Conservation (phyloP, 1,284 basidiomycete genomes). For the Microbotryomycetes sp. region DNA sequence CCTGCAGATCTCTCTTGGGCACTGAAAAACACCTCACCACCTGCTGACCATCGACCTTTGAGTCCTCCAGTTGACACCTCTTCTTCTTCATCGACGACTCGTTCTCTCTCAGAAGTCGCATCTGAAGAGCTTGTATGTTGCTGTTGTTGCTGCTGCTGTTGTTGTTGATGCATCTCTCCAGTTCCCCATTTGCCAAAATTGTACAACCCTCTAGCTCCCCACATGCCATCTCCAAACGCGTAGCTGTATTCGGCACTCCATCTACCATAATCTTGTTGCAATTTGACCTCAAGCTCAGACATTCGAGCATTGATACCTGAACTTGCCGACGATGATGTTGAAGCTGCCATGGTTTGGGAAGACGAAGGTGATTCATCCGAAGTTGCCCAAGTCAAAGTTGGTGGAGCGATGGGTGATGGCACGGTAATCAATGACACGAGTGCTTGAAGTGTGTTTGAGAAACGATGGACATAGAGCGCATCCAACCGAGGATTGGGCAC, state of each 20-base stretch:
- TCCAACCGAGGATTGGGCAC: slow-evolving; percentile 81
- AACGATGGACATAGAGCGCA: slow-evolving; percentile 75
- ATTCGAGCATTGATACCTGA: slow-evolving; percentile 30
- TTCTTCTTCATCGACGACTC: slow-evolving; percentile 18
- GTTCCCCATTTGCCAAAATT: slow-evolving; percentile 68
- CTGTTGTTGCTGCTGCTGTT: background rate
- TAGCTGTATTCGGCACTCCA: slow-evolving; percentile 94
- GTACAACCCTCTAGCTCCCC: slow-evolving; percentile 80
- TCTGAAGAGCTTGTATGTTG: too few species aligned
- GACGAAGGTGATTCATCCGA: slow-evolving; percentile 1
- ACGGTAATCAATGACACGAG: slow-evolving; percentile 49
- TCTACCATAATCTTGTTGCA: slow-evolving; percentile 86
- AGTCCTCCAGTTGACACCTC: slow-evolving; percentile 50
- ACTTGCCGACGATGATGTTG: slow-evolving; percentile 35
- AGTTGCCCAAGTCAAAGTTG: slow-evolving; percentile 52
- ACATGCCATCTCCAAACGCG: slow-evolving; percentile 88
- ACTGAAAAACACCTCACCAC: slow-evolving; percentile 90
- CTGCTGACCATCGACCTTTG: slow-evolving; percentile 79
- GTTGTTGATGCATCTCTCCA: background rate
- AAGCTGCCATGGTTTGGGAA: slow-evolving; percentile 5
- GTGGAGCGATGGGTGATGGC: slow-evolving; percentile 35
- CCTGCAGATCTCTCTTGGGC: slow-evolving; percentile 88
- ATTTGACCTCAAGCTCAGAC: slow-evolving; percentile 75
- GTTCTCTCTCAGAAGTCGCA: slow-evolving; percentile 2
- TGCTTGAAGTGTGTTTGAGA: slow-evolving; percentile 49